These are phyloP conservation scores for Achaetomiella virescens DNA, from an alignment of 495 filamentous ascomycete genomes.

Conservation along the genomic window DNA sequence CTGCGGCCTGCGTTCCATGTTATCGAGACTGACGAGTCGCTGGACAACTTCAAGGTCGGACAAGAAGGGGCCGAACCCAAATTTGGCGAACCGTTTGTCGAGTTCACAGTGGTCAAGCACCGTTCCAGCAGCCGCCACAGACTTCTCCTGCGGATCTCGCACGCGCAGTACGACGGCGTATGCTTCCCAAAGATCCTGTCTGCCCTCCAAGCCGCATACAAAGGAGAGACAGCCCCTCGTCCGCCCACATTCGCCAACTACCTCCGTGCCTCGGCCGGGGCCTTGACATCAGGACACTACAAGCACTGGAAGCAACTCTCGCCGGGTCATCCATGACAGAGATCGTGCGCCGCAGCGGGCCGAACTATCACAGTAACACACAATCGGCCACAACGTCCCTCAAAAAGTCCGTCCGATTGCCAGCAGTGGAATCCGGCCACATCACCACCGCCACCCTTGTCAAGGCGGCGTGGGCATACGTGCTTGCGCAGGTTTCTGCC, in stretches of 20 bases:
- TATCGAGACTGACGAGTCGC: constrained; percentile 42
- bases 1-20: constrained; percentile 46
- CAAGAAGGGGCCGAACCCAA: constrained; percentile 36
- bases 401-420: constrained; percentile 15
- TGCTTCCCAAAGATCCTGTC: constrained; percentile 53
- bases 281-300: constrained; percentile 26
- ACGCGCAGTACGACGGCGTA: constrained; percentile 64
- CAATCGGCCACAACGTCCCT: neutral
- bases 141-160: constrained; percentile 57
- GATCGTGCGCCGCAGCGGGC: constrained; percentile 15
- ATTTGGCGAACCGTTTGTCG: constrained; percentile 51
- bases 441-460: constrained; percentile 49
- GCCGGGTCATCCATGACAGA: constrained; percentile 42
- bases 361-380: neutral
- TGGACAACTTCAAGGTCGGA: constrained; percentile 30
- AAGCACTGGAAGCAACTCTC: constrained; percentile 52
- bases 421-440: constrained; percentile 21
- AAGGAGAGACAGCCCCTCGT: constrained; percentile 38
- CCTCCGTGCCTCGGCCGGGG: constrained; percentile 44
- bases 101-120: constrained; percentile 48
- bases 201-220: constrained; percentile 49
- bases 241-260: constrained; percentile 50
- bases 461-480: constrained; percentile 52
- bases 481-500: constrained; percentile 42
- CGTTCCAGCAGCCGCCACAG: constrained; percentile 41